phyloP scores from a whole-genome alignment of 192 early-diverging fungal genomes.

The Chytriomyces sp. region DNA sequence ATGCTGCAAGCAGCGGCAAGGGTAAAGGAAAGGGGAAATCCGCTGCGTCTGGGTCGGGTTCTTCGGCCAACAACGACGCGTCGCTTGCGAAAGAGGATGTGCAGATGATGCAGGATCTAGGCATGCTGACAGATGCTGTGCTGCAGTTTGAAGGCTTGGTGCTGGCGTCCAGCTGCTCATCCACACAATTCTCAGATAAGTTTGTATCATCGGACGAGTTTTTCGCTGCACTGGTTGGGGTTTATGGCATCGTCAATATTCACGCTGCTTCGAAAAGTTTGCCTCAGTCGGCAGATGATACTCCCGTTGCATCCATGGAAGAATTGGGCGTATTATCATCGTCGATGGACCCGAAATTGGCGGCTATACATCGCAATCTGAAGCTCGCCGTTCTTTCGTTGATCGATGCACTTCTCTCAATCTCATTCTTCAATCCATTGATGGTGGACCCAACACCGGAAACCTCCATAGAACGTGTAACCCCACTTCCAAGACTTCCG shows the following conservation, averaged over 20 bases:
- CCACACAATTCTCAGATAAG: slow-evolving; percentile 28
- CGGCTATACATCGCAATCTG: slow-evolving; percentile 38
- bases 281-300: slow-evolving; percentile 37
- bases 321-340: slow-evolving; percentile 16
- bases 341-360: slow-evolving; percentile 21
- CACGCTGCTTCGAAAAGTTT: slow-evolving; percentile 2
- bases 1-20: slow-evolving; percentile 37
- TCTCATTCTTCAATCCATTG: slow-evolving; percentile 50
- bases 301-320: slow-evolving; percentile 44
- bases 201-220: slow-evolving; percentile 22
- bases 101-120: slow-evolving; percentile 18
- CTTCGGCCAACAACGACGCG: neutral
- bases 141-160: slow-evolving; percentile 33
- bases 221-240: slow-evolving; percentile 35
- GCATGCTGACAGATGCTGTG: slow-evolving; percentile 33
- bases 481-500: neutral
- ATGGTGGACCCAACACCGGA: slow-evolving; percentile 11
- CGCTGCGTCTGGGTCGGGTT: neutral
- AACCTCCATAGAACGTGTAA: neutral
- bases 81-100: neutral
- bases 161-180: slow-evolving; percentile 5
- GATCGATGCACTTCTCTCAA: slow-evolving; percentile 58
- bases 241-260: slow-evolving; percentile 47
- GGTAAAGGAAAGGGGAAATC: slow-evolving; percentile 43
- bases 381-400: slow-evolving; percentile 59